Percentiles rank a stretch among this genome's conserved stretches.
phyloP scores from a whole-genome alignment of 441 rosid species.

The Dalechampia spathulata region DNA sequence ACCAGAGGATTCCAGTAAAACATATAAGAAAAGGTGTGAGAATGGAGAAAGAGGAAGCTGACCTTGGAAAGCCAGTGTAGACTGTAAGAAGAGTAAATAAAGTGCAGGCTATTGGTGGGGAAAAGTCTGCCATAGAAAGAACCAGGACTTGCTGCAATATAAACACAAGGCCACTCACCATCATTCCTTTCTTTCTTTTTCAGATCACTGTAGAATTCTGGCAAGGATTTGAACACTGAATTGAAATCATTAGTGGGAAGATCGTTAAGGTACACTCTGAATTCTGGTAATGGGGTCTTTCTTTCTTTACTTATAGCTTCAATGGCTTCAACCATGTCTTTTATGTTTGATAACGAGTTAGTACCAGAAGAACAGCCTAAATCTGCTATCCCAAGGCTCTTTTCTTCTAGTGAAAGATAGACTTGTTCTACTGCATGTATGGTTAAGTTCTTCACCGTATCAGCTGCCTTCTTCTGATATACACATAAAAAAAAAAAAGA shows the following conservation, averaged over 20 bases:
- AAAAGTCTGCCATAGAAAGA: conserved; percentile 81
- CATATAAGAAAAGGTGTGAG: too few species aligned
- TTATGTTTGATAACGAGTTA: conserved; percentile 61
- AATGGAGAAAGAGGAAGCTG: too few species aligned
- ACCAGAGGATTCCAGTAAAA: too few species aligned
- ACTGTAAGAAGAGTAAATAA: conserved; percentile 59
- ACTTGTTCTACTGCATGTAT: conserved; percentile 48
- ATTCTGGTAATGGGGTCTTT: conserved; percentile 28
- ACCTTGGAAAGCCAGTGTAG: conserved; percentile 96
- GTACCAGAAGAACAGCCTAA: conserved; percentile 88
- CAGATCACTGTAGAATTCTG: conserved; percentile 56
- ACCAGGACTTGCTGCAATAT: conserved; percentile 69
- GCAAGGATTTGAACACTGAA: conserved; percentile 60
- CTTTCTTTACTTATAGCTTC: conserved; percentile 24
- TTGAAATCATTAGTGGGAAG: conserved; percentile 90
- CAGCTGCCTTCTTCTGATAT: conserved; percentile 66
- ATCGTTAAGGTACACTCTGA: conserved; percentile 65
- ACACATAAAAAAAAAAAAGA: not conserved
- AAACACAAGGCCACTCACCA: conserved; percentile 34
- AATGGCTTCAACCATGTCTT: conserved; percentile 45
- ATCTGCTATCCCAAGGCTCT: conserved; percentile 71
- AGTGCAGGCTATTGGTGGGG: conserved; percentile 57
- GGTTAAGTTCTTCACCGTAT: conserved; percentile 61
- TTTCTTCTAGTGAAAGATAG: conserved; percentile 33
- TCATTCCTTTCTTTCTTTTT: conserved; percentile 26